Percentiles rank a stretch among this genome's conserved stretches.
phyloP scores from a whole-genome alignment of 768 basidiomycete species.

The Tricholoma bakamatsutake region DNA sequence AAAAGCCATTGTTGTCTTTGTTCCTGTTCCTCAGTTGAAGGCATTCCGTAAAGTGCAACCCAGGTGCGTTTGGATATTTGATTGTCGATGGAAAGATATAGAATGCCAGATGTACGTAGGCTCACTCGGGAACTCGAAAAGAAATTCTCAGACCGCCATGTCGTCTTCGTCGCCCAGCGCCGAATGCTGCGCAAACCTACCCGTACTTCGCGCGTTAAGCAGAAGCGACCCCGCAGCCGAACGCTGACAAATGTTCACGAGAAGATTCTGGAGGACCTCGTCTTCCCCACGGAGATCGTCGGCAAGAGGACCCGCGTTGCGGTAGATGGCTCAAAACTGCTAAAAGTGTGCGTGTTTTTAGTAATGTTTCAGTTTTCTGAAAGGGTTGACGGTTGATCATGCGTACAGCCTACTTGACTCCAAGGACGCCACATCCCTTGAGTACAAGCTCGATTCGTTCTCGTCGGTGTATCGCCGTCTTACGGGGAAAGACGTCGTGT shows the following conservation, averaged over 20 bases:
- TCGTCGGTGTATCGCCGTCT: slow-evolving; percentile 92
- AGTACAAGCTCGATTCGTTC: slow-evolving; percentile 99
- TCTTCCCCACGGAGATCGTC: slow-evolving; percentile 98
- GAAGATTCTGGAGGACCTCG: slow-evolving; percentile 97
- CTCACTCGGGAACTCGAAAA: slow-evolving; percentile 99
- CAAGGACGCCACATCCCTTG: slow-evolving; percentile 95
- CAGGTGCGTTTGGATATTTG: slow-evolving; percentile 50
- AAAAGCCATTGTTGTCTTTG: slow-evolving; percentile 98
- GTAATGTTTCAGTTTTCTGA: slow-evolving; percentile 7
- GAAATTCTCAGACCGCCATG: slow-evolving; percentile 99
- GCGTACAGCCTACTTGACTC: slow-evolving; percentile 84
- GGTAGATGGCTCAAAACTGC: slow-evolving; percentile 89
- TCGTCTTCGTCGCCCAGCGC: slow-evolving; percentile 98
- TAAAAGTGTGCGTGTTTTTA: slow-evolving; percentile 83
- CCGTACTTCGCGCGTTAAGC: slow-evolving; percentile 85
- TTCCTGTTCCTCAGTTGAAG: slow-evolving; percentile 95
- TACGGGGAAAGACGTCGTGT: slow-evolving; percentile 95
- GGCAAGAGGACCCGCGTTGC: slow-evolving; percentile 96
- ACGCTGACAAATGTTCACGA: slow-evolving; percentile 98
- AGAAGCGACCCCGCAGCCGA: slow-evolving; percentile 95
- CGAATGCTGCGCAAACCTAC: slow-evolving; percentile 97
- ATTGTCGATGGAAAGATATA: slow-evolving; percentile 8
- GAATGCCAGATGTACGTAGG: slow-evolving; percentile 34
- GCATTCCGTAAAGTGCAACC: slow-evolving; percentile 98
- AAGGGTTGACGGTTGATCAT: slow-evolving; percentile 8